Conservation (phyloP, 768 basidiomycete species). For the Mycena chlorophos region DNA sequence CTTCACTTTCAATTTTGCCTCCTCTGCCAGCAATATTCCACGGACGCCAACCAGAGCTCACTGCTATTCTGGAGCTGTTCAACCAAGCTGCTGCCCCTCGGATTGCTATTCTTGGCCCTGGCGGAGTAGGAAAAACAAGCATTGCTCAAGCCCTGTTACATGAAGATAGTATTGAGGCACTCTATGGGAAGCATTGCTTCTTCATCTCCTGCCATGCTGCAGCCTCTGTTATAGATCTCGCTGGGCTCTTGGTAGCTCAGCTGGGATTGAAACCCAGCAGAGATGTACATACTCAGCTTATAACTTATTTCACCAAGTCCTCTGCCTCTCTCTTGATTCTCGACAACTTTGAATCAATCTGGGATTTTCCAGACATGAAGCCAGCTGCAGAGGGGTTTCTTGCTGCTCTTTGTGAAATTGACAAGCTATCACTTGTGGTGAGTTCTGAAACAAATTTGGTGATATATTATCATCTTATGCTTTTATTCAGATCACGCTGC, state of each 20-base stretch:
- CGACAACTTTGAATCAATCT: slow-evolving; percentile 9
- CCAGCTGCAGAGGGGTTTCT: slow-evolving; percentile 1
- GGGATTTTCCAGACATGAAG: background rate
- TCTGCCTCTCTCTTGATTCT: background rate
- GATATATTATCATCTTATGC: background rate
- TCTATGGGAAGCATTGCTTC: background rate
- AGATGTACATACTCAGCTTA: background rate
- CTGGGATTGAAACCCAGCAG: background rate
- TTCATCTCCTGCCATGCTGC: slow-evolving; percentile 6
- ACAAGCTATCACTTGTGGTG: slow-evolving; percentile 1
- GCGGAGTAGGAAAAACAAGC: slow-evolving; percentile 10
- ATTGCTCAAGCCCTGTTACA: background rate
- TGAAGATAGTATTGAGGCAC: background rate
- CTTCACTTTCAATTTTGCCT: background rate
- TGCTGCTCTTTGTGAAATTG: background rate
- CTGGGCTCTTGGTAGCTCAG: no score
- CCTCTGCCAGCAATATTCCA: background rate
- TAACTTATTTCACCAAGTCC: background rate
- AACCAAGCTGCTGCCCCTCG: background rate
- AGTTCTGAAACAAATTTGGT: background rate
- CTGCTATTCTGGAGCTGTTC: background rate
- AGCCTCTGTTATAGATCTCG: background rate
- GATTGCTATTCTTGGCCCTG: slow-evolving; percentile 4
- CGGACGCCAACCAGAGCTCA: background rate
- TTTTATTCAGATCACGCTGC: slow-evolving; percentile 4